Evolutionary conservation across 768 basidiomycete genomes (phyloP).

Genomic region (Mycena venus): DNA sequence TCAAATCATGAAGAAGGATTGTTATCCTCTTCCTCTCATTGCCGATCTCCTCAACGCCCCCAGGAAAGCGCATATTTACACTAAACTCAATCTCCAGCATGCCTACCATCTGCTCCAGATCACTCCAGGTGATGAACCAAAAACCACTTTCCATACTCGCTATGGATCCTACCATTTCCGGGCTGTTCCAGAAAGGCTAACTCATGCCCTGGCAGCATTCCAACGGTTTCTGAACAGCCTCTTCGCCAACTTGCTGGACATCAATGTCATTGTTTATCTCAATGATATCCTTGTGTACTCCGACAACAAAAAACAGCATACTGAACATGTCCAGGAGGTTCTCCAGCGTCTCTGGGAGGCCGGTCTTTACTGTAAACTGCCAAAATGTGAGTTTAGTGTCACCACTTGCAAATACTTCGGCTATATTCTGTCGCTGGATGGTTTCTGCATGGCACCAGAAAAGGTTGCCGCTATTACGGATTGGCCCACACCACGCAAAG

Average conservation of each 20-base stretch:
- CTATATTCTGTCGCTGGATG: not conserved
- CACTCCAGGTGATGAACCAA: too few relatives aligned
- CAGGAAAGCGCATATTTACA: not conserved
- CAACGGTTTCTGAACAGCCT: too few relatives aligned
- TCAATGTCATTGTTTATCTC: too few relatives aligned
- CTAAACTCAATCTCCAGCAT: not conserved
- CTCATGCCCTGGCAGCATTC: not conserved
- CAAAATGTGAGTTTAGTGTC: not conserved
- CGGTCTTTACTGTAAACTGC: too few relatives aligned
- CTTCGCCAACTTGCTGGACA: too few relatives aligned
- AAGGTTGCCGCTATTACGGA: not conserved
- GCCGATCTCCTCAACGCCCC: too few relatives aligned
- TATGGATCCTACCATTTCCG: not conserved
- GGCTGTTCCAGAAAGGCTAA: not conserved
- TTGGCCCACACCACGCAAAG: not conserved
- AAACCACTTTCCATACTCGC: too few relatives aligned
- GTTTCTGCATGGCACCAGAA: not conserved
- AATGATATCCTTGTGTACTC: too few relatives aligned
- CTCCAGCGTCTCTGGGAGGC: not conserved
- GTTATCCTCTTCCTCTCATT: too few relatives aligned
- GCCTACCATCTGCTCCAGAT: not conserved
- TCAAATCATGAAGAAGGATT: too few relatives aligned
- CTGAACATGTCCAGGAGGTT: not conserved
- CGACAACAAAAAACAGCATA: too few relatives aligned
- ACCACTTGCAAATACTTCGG: not conserved